Evolutionary conservation across 1,139 yeast genomes (phyloP).

Genomic region (Kodamaea anthophila): DNA sequence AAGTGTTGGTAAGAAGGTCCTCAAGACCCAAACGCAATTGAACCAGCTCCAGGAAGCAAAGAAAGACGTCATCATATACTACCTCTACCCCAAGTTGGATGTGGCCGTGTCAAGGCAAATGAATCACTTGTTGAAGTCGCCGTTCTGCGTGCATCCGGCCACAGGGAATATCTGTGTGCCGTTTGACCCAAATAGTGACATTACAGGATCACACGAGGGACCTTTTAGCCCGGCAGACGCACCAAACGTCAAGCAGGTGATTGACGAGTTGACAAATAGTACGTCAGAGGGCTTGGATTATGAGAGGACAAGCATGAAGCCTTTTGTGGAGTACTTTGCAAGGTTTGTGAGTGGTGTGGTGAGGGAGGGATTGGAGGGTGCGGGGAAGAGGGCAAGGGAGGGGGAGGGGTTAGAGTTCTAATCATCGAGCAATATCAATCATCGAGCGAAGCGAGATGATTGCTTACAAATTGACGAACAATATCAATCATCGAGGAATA

Average conservation of each 20-base stretch:
- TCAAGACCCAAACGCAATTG: conserved; percentile 36
- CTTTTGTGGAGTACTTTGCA: conserved; percentile 67
- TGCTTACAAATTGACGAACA: too few relatives aligned
- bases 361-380: conserved; percentile 46
- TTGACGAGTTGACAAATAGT: conserved; percentile 45
- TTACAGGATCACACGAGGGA: conserved; percentile 33
- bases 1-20: conserved; percentile 41
- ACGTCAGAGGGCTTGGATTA: conserved; percentile 36
- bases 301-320: conserved; percentile 66
- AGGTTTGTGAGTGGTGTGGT: conserved; percentile 53
- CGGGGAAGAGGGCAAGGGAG: conserved; percentile 42
- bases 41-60: conserved; percentile 61
- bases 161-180: conserved; percentile 99
- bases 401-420: conserved; percentile 21
- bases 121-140: conserved; percentile 89
- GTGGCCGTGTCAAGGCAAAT: conserved; percentile 86
- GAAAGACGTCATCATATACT: conserved; percentile 75
- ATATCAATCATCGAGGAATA: too few relatives aligned
- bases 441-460: too few relatives aligned
- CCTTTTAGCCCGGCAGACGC: conserved; percentile 76
- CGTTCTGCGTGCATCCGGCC: conserved; percentile 96
- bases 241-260: conserved; percentile 65
- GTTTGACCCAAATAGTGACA: conserved; percentile 53
- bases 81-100: conserved; percentile 88
- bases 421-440: too few relatives aligned